Evolutionary conservation across 768 basidiomycete species (phyloP).

Genomic region (Suillus discolor): DNA sequence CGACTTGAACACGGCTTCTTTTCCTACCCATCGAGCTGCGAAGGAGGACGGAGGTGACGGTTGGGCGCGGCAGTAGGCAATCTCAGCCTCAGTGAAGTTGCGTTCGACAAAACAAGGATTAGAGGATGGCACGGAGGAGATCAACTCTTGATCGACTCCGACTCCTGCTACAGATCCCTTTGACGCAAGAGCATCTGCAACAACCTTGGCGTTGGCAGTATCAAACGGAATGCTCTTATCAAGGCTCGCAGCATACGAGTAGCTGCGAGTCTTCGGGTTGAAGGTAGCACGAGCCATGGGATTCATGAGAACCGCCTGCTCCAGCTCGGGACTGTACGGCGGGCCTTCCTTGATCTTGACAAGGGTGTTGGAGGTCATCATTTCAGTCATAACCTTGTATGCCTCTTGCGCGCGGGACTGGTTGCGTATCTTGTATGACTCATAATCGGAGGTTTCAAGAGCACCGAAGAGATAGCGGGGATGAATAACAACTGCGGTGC

Average conservation of each 20-base stretch:
- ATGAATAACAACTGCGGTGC: constrained; percentile 84
- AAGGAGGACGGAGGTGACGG: constrained; percentile 88
- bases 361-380: constrained; percentile 92
- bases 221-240: constrained; percentile 55
- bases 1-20: constrained; percentile 97
- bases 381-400: constrained; percentile 92
- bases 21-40: constrained; percentile 96
- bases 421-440: constrained; percentile 74
- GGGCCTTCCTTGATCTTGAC: constrained; percentile 95
- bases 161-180: constrained; percentile 66
- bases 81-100: constrained; percentile 92
- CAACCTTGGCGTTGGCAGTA: constrained; percentile 64
- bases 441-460: constrained; percentile 76
- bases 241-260: constrained; percentile 72
- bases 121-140: constrained; percentile 87
- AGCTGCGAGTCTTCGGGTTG: constrained; percentile 85
- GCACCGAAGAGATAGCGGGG: constrained; percentile 90
- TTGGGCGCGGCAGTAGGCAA: constrained; percentile 83
- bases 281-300: constrained; percentile 84
- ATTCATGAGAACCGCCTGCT: constrained; percentile 86
- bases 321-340: constrained; percentile 85
- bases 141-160: constrained; percentile 92
- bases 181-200: constrained; percentile 46
- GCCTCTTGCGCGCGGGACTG: constrained; percentile 65
- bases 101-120: constrained; percentile 86